Evolutionary conservation across 75 land plant species (phyloP).

Genomic region (Azolla pinnata): DNA sequence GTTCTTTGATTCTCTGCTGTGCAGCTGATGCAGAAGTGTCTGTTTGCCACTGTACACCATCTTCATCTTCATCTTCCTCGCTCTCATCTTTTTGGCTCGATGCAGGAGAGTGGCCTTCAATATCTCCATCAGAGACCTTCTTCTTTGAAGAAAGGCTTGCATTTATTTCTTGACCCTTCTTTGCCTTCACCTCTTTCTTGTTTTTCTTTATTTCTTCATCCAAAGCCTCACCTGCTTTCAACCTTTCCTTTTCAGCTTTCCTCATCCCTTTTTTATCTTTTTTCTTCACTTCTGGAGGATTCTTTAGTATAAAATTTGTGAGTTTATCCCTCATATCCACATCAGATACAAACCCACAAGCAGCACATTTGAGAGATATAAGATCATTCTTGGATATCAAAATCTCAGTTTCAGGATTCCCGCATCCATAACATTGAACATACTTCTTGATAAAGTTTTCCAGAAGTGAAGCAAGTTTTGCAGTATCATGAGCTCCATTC

Average conservation of each 20-base stretch:
- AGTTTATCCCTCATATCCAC: constrained; percentile 98
- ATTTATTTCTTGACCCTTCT: constrained; percentile 28
- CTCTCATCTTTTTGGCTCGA: constrained; percentile 65
- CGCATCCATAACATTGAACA: constrained; percentile 97
- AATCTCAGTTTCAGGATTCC: constrained; percentile 78
- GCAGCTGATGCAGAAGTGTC: constrained; percentile 90
- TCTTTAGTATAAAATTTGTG: constrained; percentile 83
- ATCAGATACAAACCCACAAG: constrained; percentile 82
- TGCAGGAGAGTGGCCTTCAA: constrained; percentile 65
- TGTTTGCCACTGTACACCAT: constrained; percentile 90
- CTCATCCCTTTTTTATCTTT: constrained; percentile 79
- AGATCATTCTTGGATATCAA: constrained; percentile 67
- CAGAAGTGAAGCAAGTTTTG: constrained; percentile 71
- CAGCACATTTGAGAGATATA: constrained; percentile 80
- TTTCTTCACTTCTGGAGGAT: constrained; percentile 91
- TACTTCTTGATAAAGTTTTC: constrained; percentile 93
- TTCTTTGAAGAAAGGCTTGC: no score
- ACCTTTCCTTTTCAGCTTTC: constrained; percentile 84
- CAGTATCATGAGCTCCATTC: constrained; percentile 89
- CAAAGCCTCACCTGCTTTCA: constrained; percentile 85
- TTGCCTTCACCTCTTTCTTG: constrained; percentile 65
- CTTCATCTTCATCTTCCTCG: constrained; percentile 54
- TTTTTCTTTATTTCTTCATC: constrained; percentile 78
- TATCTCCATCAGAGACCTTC: constrained; percentile 35
- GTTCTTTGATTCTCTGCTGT: constrained; percentile 66